Conservation (phyloP, 139 green algal genomes). For the Ettlia oleoabundans region DNA sequence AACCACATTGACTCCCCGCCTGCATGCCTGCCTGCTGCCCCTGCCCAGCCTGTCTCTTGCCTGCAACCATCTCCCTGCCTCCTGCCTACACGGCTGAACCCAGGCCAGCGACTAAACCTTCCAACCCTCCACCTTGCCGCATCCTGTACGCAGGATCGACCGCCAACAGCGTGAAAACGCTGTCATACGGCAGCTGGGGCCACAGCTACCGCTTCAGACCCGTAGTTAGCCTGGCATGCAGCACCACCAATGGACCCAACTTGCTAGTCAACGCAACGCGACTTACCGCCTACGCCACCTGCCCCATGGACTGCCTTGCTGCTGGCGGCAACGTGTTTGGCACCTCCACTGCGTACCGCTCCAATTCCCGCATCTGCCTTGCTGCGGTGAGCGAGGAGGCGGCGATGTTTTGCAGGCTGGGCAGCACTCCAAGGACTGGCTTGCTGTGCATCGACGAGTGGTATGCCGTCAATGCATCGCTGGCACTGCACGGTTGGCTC, state of each 20-base stretch:
- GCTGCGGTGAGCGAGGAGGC: too few species aligned
- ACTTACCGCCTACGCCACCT: background rate
- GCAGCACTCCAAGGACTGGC: too few species aligned
- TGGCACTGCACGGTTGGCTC: too few species aligned
- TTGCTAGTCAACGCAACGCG: background rate
- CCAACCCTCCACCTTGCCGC: too few species aligned
- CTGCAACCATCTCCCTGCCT: too few species aligned
- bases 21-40: background rate
- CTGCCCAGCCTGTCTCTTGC: too few species aligned
- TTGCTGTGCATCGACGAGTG: too few species aligned
- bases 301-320: background rate
- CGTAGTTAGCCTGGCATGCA: background rate
- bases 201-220: background rate
- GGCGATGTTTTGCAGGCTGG: too few species aligned
- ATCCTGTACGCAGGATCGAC: background rate
- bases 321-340: background rate
- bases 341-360: background rate
- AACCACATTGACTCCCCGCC: too few species aligned
- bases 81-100: too few species aligned
- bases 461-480: too few species aligned
- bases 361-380: constrained; percentile 1
- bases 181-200: background rate
- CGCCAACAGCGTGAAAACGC: background rate
- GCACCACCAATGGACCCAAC: background rate
- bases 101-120: too few species aligned